A percentile compares a stretch with the other conserved stretches of the same genome.
Evolutionary conservation across 2,329 filamentous ascomycete species (phyloP).

Genomic region (Cytospora chrysosperma): DNA sequence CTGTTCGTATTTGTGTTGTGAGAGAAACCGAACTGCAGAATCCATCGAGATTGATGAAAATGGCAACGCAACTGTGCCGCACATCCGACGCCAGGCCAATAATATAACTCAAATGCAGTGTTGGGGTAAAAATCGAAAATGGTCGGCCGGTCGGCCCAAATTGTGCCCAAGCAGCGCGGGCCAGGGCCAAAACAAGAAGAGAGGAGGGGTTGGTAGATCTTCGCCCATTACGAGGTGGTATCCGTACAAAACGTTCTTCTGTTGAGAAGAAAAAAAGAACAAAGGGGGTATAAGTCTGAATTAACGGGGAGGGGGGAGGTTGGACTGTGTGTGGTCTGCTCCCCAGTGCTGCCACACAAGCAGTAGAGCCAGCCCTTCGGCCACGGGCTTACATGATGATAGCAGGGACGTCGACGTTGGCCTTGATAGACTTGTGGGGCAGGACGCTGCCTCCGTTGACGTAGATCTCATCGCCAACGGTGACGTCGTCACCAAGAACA

Average conservation of each 20-base stretch:
- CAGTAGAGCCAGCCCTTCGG: not conserved
- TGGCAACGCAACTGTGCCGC: constrained; percentile 8
- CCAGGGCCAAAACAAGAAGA: constrained; percentile 4
- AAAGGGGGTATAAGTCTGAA: constrained; percentile 21
- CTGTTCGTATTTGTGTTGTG: not conserved
- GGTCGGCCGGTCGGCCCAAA: not conserved
- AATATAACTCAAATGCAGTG: constrained; percentile 4
- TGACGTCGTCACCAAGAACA: constrained; percentile 96
- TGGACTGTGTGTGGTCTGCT: not conserved
- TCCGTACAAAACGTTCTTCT: not conserved
- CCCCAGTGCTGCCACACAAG: not conserved
- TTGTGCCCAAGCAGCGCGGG: constrained; percentile 8
- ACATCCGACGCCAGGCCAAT: constrained; percentile 13
- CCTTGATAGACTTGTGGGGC: constrained; percentile 98
- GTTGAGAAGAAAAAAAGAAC: constrained; percentile 1
- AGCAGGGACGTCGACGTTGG: constrained; percentile 81
- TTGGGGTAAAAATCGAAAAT: not conserved
- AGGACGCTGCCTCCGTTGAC: constrained; percentile 95
- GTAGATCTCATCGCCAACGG: constrained; percentile 96
- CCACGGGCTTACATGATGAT: constrained; percentile 60
- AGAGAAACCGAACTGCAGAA: not conserved
- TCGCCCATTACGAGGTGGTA: constrained; percentile 16
- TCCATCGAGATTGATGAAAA: constrained; percentile 2
- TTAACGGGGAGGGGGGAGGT: constrained; percentile 1
- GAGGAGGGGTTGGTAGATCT: constrained; percentile 7